Conservation (phyloP, 1,139 yeast genomes). For the Saccharomyces hybrid region DNA sequence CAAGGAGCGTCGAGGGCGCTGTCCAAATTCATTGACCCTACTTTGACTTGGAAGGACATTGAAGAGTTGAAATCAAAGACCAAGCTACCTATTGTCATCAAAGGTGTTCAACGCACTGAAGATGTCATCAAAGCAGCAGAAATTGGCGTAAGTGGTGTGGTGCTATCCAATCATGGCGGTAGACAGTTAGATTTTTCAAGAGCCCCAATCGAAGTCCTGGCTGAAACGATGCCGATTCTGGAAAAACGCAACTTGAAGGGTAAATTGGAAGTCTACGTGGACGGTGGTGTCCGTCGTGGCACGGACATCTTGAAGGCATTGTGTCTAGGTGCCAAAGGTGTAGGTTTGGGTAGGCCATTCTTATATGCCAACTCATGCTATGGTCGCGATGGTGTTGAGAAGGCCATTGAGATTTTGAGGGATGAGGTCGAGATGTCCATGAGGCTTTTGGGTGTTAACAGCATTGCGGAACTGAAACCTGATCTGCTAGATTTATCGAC, state of each 20-base stretch:
- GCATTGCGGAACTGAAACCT: constrained; percentile 55
- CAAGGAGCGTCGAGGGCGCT: constrained; percentile 89
- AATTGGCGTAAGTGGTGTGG: constrained; percentile 67
- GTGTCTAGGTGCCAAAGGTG: constrained; percentile 69
- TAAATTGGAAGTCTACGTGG: constrained; percentile 41
- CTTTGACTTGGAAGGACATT: constrained; percentile 47
- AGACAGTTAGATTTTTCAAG: constrained; percentile 61
- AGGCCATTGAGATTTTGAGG: constrained; percentile 68
- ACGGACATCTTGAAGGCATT: constrained; percentile 61
- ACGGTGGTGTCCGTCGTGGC: constrained; percentile 56
- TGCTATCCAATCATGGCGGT: constrained; percentile 70
- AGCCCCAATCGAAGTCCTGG: constrained; percentile 62
- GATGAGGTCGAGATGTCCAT: constrained; percentile 82
- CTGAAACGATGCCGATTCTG: constrained; percentile 54
- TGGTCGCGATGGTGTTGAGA: constrained; percentile 71
- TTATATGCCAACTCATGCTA: constrained; percentile 64
- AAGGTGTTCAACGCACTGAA: constrained; percentile 64
- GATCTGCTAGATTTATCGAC: constrained; percentile 43
- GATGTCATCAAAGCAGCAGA: constrained; percentile 62
- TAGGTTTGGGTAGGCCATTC: constrained; percentile 69
- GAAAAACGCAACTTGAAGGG: constrained; percentile 45
- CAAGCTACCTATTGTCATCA: constrained; percentile 47
- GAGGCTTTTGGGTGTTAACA: constrained; percentile 76
- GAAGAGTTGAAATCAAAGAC: constrained; percentile 37
- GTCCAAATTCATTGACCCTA: constrained; percentile 75